Conservation (phyloP, 1,139 yeast genomes). For the Diutina ranongensis region DNA sequence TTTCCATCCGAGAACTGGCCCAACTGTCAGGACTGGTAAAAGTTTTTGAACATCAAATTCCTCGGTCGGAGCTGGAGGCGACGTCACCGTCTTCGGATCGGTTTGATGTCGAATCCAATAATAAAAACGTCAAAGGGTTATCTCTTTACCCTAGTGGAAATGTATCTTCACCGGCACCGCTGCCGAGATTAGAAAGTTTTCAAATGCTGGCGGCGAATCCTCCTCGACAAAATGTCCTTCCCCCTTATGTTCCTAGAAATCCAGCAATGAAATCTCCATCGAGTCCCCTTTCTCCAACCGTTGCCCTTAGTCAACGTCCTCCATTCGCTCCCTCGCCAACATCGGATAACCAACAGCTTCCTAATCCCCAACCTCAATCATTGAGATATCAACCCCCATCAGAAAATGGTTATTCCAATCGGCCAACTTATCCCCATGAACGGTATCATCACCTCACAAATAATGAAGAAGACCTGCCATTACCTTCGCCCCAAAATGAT, state of each 20-base stretch:
- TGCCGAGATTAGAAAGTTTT: background rate
- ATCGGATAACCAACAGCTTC: background rate
- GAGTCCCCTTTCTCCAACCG: background rate
- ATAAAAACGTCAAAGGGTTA: conserved; percentile 2
- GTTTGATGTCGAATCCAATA: background rate
- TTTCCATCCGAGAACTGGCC: background rate
- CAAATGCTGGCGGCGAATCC: background rate
- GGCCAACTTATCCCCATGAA: background rate
- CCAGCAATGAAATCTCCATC: background rate
- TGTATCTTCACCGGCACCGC: too few relatives aligned
- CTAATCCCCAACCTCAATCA: background rate
- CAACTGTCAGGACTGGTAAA: background rate
- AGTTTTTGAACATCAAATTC: background rate
- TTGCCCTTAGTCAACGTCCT: background rate
- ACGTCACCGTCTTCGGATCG: background rate
- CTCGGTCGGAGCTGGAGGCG: background rate
- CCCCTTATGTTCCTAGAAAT: background rate
- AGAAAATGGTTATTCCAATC: too few relatives aligned
- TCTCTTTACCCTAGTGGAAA: background rate
- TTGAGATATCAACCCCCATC: background rate
- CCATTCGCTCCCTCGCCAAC: background rate
- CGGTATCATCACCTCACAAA: background rate
- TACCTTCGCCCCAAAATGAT: background rate
- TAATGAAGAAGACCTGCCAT: background rate
- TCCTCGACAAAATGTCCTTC: background rate